Evolutionary conservation across 73 alveolate genomes (phyloP).

Genomic region (Diophrys appendiculata): DNA sequence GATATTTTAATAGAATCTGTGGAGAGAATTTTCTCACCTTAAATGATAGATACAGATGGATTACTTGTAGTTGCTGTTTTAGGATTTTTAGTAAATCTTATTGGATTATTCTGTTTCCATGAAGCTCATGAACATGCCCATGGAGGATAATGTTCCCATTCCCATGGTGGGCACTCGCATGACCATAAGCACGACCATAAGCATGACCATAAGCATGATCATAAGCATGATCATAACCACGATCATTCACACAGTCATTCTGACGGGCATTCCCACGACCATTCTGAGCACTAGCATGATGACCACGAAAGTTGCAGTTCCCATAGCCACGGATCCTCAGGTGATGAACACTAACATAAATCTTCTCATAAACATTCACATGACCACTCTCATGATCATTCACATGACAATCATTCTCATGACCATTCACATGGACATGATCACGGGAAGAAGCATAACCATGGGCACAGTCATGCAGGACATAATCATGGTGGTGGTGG

Average conservation of each 20-base stretch:
- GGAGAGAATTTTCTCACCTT: constrained; percentile 92
- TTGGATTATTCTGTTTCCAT: constrained; percentile 95
- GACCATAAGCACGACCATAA: constrained; percentile 11
- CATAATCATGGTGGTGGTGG: constrained; percentile 50
- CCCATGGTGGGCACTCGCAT: neutral
- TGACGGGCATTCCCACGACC: constrained; percentile 49
- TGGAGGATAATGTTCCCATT: constrained; percentile 20
- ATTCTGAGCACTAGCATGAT: constrained; percentile 15
- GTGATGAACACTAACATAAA: too few relatives aligned
- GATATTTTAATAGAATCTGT: constrained; percentile 90
- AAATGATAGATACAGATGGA: constrained; percentile 86
- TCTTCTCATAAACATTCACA: constrained; percentile 14
- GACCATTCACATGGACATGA: constrained; percentile 53
- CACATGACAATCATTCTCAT: constrained; percentile 30
- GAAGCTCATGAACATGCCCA: constrained; percentile 85
- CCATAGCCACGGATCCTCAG: too few relatives aligned
- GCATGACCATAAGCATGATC: constrained; percentile 3
- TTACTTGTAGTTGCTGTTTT: constrained; percentile 87
- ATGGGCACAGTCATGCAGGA: constrained; percentile 26
- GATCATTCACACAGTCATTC: constrained; percentile 40
- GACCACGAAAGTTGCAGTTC: too few relatives aligned
- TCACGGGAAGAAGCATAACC: constrained; percentile 28
- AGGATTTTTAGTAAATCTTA: constrained; percentile 92
- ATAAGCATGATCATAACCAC: neutral
- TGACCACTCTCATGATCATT: constrained; percentile 9